Evolutionary conservation across 768 basidiomycete genomes (phyloP), one percentile per base, ranked within the genome.

Genomic region (Agrocybe pediades): DNA sequence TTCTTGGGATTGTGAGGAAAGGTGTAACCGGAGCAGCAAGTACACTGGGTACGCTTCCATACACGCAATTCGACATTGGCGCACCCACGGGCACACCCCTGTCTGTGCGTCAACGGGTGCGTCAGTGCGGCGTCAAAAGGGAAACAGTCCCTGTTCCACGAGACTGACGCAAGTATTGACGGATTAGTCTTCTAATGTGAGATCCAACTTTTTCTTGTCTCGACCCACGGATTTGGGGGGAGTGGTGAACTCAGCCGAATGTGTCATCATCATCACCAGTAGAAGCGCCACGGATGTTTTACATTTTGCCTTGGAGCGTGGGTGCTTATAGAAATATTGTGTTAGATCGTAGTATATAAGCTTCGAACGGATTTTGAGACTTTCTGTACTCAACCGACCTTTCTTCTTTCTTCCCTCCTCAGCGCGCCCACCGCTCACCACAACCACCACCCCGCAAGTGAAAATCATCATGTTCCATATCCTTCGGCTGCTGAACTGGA

Each of bases 401-500:
- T 3, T 27, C 17, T 16, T 16, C 23, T 33, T 16, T 9, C 21
- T 2, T n/a, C 6, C 15, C n/a, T 23, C 4, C 41, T 26, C n/a
- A 6, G 15, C 21, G 15, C 24, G 17, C 15, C 29, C 41, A 9
- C 26, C 26, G 16, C 30, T 16, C n/a, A 15, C 13, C 29, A 6
- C 17, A 20, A 13, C 16, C 33, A 13, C 16, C 25, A 21, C 5
- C 2, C 39, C 25, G 9, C 29, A 48, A 26, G 30, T 27, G 17
- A 21, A 13, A 6, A 3, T 30, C 51, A 41, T 23, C n/a, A 53
- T 57, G 47, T 46, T 57, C 16, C 30, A 57, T 48, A 41, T 54
- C 21, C n/a, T 58, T 23, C 60, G 60, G 20, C n/a, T 49, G 25
- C 33, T 57, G 11, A 46, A 65, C 1, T 66, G 65, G 29, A 19